Conservation (phyloP, 78 protist species). For the Cavenderia fasciculata region DNA sequence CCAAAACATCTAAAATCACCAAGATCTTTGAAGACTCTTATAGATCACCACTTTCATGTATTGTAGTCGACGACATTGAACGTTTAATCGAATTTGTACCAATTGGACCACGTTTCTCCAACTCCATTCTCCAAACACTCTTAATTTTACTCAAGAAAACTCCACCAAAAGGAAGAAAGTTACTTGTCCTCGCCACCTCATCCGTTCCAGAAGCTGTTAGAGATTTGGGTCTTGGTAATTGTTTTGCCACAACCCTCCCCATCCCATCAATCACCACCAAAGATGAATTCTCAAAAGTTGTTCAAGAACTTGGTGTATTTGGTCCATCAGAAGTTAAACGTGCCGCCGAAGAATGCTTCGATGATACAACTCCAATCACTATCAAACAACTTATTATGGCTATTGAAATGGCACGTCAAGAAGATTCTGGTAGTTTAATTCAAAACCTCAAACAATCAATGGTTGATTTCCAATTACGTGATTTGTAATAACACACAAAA, state of each 20-base stretch:
- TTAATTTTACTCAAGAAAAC: constrained; percentile 84
- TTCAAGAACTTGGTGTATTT: constrained; percentile 20
- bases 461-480: constrained; percentile 32
- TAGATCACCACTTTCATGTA: constrained; percentile 91
- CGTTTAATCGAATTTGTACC: constrained; percentile 94
- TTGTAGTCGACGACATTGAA: constrained; percentile 98
- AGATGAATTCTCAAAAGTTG: constrained; percentile 27
- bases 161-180: constrained; percentile 92
- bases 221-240: constrained; percentile 81
- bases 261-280: constrained; percentile 58
- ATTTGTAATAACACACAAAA: constrained; percentile 28
- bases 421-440: constrained; percentile 30
- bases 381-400: constrained; percentile 91
- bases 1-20: constrained; percentile 80
- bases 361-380: constrained; percentile 58
- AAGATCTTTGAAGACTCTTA: constrained; percentile 98
- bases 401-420: constrained; percentile 93
- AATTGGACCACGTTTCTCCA: constrained; percentile 98
- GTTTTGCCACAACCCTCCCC: constrained; percentile 47
- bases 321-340: constrained; percentile 29
- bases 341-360: constrained; percentile 7
- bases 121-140: constrained; percentile 94
- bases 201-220: constrained; percentile 41
- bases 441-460: constrained; percentile 39
- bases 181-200: constrained; percentile 95